Percentiles rank a stretch among this genome's conserved stretches.
Evolutionary conservation across 306 rosid genomes (phyloP).

Genomic region (Prunus mongolica): DNA sequence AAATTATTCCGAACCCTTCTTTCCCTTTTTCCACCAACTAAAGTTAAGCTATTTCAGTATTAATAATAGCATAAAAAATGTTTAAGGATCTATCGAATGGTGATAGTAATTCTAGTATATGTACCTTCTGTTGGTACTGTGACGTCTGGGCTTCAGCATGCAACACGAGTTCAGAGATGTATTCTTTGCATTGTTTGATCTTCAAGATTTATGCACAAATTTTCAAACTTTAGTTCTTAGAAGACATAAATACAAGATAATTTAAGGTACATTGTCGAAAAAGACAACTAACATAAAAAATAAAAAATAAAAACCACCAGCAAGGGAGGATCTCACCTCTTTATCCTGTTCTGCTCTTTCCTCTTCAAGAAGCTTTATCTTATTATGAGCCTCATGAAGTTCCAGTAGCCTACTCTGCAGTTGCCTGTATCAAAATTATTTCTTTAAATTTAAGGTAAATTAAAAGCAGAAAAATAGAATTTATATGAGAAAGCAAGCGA

Average conservation of each 20-base stretch:
- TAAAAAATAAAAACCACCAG: neutral
- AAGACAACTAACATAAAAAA: neutral
- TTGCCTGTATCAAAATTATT: conserved; percentile 45
- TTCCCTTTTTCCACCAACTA: neutral
- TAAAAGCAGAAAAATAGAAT: neutral
- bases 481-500: conserved; percentile 27
- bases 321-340: conserved; percentile 53
- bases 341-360: conserved; percentile 64
- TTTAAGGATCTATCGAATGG: neutral
- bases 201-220: conserved; percentile 27
- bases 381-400: conserved; percentile 60
- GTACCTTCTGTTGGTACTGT: conserved; percentile 94
- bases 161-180: conserved; percentile 75
- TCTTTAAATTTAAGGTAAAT: conserved; percentile 12
- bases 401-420: conserved; percentile 37
- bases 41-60: neutral
- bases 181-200: conserved; percentile 79
- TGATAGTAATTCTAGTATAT: neutral
- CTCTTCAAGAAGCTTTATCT: conserved; percentile 73
- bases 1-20: neutral
- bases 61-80: neutral
- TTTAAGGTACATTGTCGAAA: conserved; percentile 2
- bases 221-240: conserved; percentile 21
- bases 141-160: conserved; percentile 93
- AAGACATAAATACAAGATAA: neutral